Percentiles rank a stretch among this genome's conserved stretches.
Conservation (phyloP, 129 eudicot species). For the Mikania micrantha region DNA sequence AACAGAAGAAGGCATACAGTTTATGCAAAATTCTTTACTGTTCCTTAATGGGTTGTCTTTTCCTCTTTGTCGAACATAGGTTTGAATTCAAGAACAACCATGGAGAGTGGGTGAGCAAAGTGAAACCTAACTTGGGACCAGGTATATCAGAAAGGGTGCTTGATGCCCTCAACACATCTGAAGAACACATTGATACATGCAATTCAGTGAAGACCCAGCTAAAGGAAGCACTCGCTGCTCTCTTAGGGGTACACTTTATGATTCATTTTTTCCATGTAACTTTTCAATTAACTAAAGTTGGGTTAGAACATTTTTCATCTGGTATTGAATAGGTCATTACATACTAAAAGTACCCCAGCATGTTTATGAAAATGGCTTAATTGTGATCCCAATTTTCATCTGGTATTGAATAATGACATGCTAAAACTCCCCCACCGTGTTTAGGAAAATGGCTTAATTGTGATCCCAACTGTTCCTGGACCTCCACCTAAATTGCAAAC, state of each 20-base stretch:
- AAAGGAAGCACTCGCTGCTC: conserved; percentile 52
- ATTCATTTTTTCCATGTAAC: not conserved
- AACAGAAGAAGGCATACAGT: not conserved
- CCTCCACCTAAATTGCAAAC: conserved; percentile 81
- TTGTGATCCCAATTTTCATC: conserved; percentile 48
- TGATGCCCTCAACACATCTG: conserved; percentile 56
- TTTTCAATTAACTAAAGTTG: not conserved
- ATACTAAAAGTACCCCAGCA: not conserved
- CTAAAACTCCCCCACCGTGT: not conserved
- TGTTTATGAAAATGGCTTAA: conserved; percentile 54
- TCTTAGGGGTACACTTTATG: conserved; percentile 47
- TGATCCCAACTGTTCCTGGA: conserved; percentile 83
- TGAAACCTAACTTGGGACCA: conserved; percentile 72
- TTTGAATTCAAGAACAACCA: conserved; percentile 88
- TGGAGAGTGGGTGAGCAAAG: conserved; percentile 71
- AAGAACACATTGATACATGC: conserved; percentile 43
- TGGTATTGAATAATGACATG: not conserved
- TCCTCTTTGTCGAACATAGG: conserved; percentile 31
- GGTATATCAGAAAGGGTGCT: conserved; percentile 67
- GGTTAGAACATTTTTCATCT: not conserved
- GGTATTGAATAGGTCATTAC: conserved; percentile 4
- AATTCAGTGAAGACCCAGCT: conserved; percentile 47
- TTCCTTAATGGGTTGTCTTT: not conserved
- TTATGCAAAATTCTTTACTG: not conserved
- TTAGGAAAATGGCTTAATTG: conserved; percentile 67